Conservation (phyloP, 164 flowering plant species). For the Aristolochia contorta region DNA sequence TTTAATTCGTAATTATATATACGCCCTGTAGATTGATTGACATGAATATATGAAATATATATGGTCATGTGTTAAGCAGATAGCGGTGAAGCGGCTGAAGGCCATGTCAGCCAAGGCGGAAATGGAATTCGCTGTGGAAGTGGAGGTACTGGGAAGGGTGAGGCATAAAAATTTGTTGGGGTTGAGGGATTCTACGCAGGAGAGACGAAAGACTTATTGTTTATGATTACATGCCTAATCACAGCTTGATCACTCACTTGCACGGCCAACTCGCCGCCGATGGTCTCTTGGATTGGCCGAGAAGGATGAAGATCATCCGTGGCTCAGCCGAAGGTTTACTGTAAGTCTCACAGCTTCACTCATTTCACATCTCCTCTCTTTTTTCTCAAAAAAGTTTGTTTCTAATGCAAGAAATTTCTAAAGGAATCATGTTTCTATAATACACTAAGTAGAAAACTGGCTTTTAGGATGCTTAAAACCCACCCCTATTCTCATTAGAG, state of each 20-base stretch:
- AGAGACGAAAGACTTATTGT: conserved; percentile 64
- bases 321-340: conserved; percentile 73
- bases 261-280: conserved; percentile 52
- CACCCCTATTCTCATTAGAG: no score
- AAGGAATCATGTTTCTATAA: no score
- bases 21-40: no score
- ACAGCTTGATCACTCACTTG: conserved; percentile 57
- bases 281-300: conserved; percentile 45
- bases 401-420: no score
- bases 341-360: no score
- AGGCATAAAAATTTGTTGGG: conserved; percentile 62
- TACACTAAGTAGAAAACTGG: no score
- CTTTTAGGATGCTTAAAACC: no score
- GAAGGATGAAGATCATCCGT: conserved; percentile 37
- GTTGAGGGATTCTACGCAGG: conserved; percentile 65
- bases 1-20: no score
- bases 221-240: conserved; percentile 76
- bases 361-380: background rate
- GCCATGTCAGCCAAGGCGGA: conserved; percentile 58
- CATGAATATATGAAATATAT: no score
- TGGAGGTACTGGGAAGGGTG: conserved; percentile 71
- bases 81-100: conserved; percentile 65
- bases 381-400: no score
- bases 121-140: conserved; percentile 80
- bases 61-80: no score